phyloP scores from a whole-genome alignment of 306 rosid species.

The Astragalus membranaceus region DNA sequence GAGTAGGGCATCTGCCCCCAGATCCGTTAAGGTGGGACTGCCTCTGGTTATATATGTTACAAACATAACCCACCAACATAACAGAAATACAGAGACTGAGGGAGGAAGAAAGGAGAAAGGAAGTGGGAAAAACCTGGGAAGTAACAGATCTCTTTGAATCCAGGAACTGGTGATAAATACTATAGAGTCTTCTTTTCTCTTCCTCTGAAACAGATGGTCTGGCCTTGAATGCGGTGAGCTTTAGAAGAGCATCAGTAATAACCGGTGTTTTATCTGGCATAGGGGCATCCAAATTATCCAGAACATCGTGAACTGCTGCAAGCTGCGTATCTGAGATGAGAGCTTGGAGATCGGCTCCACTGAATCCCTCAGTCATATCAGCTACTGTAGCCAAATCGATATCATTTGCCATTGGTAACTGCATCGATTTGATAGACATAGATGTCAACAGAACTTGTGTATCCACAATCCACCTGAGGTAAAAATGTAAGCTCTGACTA shows the following conservation, averaged over 20 bases:
- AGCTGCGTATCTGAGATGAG: conserved; percentile 95
- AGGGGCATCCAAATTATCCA: conserved; percentile 31
- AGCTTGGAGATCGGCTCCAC: conserved; percentile 98
- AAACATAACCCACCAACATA: neutral
- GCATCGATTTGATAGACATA: conserved; percentile 20
- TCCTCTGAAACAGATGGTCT: conserved; percentile 83
- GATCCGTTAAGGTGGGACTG: neutral
- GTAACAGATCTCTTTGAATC: conserved; percentile 79
- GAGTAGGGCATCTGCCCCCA: neutral
- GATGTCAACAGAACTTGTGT: conserved; percentile 1
- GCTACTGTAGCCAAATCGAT: conserved; percentile 74
- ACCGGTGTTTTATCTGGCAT: conserved; percentile 48
- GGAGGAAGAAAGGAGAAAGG: neutral
- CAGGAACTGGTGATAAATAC: conserved; percentile 67
- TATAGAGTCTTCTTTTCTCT: conserved; percentile 72
- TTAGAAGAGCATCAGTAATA: conserved; percentile 63
- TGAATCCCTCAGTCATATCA: conserved; percentile 77
- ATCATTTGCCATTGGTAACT: conserved; percentile 67
- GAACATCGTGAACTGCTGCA: conserved; percentile 87
- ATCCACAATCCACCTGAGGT: neutral
- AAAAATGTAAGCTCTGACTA: neutral
- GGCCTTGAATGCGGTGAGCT: conserved; percentile 55
- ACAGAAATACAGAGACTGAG: neutral
- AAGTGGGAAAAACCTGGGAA: conserved; percentile 55
- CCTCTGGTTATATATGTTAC: neutral